Evolutionary conservation across 805 yeast species (phyloP), one percentile per base, ranked within the genome.

Genomic region (Myxozyma nipponensis): DNA sequence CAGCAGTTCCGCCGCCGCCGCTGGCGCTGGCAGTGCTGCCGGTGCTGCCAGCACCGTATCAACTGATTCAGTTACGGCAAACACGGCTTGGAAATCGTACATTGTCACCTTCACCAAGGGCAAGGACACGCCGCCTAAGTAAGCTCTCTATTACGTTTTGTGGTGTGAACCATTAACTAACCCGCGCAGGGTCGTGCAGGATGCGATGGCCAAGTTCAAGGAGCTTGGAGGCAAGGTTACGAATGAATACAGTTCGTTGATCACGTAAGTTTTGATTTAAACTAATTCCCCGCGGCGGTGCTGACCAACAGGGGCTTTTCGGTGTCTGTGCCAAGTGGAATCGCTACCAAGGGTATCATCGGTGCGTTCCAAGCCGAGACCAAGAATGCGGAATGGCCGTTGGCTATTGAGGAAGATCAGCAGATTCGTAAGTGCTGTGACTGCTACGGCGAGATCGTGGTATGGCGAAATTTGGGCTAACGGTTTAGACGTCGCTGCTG

Each of bases 341-440:
- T 46, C n/a, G 47, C 47, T 10, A 17, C 52, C 2, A 39, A 44
- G 22, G 47, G 44, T 5, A 39, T 43, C n/a, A 7, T 56, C 19
- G 48, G 34, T n/a, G 39, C 44, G 18, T 21, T 45, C 18, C 19
- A 30, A n/a, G 45, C 23, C n/a, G 38, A 47, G 15, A 19, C 25
- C 19, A 19, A 47, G 41, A 15, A 36, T 18, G 24, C 34, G 13
- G 50, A 44, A 13, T 54, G 37, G 28, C 57, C 58, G 7, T 47
- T 54, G 30, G 21, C 41, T 19, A 34, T 54, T 26, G 58, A 54
- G 25, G 58, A 54, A 49, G 58, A 54, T 40, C 35, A 54, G 47
- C 43, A 47, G 3, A 45, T 54, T 38, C n/a, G 52, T 24, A 47
- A 6, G 47, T 28, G 25, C n/a, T n/a, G n/a, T n/a, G n/a, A n/a